Base-by-base conservation (phyloP, 2,329 filamentous ascomycete genomes). In the Drechmeria coniospora region DNA sequence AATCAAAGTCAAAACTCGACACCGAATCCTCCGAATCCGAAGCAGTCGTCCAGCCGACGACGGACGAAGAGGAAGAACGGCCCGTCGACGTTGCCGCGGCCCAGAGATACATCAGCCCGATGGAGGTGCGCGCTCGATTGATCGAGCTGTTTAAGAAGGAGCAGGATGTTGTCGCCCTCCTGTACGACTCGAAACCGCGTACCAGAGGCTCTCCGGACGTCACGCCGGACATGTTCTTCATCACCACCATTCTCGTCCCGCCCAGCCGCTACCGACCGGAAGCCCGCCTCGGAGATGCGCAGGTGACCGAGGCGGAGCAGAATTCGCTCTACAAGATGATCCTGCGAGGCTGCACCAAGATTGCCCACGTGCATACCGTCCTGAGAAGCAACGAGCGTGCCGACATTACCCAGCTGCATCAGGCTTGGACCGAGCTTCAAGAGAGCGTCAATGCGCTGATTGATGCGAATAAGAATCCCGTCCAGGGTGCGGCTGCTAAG, bases 191-290 rank as follows among this genome's bases (percentile, higher is more conserved):
- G 12, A 74, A 78, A 32, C 72, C 77, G 4, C 50, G 52, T 7
- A 59, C 65, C 4, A 74, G 70, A 46, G 69, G 65, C 31, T 55
- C 62, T 21, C 54, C 55, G 6, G 58, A 58, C 12, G 60, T 83
- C n/a, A 73, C 61, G 3, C 71, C 82, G 2, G 80, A 93, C 39
- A 93, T 95, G 75, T 95, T 98, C 56, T 98, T 98, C 56, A 63
- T 95, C 31, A 75, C 79, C 31, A 77, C 74, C 20, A 61, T 98
- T 28, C 62, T 95, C 10, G 83, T 98, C 1, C 84, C 92, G 2
- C 90, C 90, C 2, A 98, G 93, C 49, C 79, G 76, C 42, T 98
- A 79, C 51, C 75, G 90, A 22, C 86, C 90, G 9, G 83, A 92
- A 49, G 82, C 84, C 8, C 69, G 74, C 33, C 86, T 81, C 17